phyloP scores from a whole-genome alignment of 2,329 filamentous ascomycete genomes.

The Colletotrichum chrysophilum region DNA sequence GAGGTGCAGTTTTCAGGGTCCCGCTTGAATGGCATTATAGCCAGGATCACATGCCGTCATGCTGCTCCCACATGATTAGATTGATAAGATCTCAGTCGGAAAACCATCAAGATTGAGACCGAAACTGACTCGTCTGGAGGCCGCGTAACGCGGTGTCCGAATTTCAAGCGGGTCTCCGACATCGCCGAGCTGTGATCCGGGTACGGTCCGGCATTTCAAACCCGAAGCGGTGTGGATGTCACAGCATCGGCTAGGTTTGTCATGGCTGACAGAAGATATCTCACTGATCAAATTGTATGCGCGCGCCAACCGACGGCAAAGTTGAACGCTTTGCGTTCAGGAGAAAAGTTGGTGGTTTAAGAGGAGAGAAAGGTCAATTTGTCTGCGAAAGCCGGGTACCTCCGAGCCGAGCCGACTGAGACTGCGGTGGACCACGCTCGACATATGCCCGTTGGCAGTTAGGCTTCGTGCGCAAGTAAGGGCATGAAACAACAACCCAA shows the following conservation, averaged over 20 bases:
- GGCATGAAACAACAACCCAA: too few relatives aligned
- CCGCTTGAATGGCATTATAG: not conserved
- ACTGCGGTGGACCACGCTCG: not conserved
- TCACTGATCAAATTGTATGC: not conserved
- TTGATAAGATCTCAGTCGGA: not conserved
- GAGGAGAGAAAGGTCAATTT: not conserved
- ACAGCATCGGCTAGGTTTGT: not conserved
- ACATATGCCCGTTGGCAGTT: not conserved
- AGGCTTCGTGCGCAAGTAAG: not conserved
- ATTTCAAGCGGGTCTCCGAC: not conserved
- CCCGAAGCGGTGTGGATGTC: not conserved
- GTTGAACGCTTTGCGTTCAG: rapidly evolving
- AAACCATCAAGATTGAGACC: not conserved
- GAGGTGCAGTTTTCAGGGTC: not conserved
- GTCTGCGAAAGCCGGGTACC: not conserved
- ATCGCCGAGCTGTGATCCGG: not conserved
- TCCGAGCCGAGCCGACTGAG: not conserved
- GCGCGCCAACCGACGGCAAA: not conserved
- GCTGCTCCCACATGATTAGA: not conserved
- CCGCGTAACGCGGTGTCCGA: not conserved
- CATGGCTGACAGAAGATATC: not conserved
- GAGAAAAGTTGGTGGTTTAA: not conserved
- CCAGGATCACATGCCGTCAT: not conserved
- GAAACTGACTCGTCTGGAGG: not conserved
- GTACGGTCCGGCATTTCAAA: not conserved